Evolutionary conservation across 2,329 filamentous ascomycete genomes (phyloP), one percentile per base, ranked within the genome.

Genomic region (Fusarium austroafricanum): DNA sequence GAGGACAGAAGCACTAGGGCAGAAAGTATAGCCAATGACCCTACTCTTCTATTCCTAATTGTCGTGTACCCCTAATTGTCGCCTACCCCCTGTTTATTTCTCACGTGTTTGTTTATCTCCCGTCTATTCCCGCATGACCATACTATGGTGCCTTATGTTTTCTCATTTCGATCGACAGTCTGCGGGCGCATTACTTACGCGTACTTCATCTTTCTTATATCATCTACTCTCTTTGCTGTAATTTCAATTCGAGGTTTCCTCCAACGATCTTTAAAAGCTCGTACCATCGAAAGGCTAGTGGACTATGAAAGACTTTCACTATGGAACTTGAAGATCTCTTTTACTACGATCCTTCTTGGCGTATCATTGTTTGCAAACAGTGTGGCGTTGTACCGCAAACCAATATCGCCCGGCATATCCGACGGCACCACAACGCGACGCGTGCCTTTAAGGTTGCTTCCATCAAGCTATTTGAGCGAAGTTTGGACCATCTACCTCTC

Each of bases 261-360:
- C 18, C 26, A 38, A 38, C n/a, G n/a, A 18, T 38, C 9, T 38
- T 38, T 38, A 38, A 10, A n/a, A 38, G n/a, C 35, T 38, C n/a
- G 6, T 38, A 10, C 10, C 10, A 38, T 38, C n/a, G 6, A 38
- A n/a, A 8, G 35, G 15, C 35, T 38, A 20, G 20, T 38, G 3
- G 21, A 49, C 5, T 49, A 49, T 38, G 20, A 23, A n/a, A 10
- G 6, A 37, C 33, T 49, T 49, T 18, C 6, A 49, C 17, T 38
- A 49, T 49, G 7, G 45, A 49, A 38, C 33, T 38, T 49, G 10
- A 50, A 50, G 33, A n/a, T n/a, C n/a, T n/a, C n/a, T n/a, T n/a
- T n/a, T n/a, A n/a, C n/a, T n/a, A n/a, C n/a, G n/a, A n/a, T 37
- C 44, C 44, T 26, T 47, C 45, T 47, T 47, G 10, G 45, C 31